phyloP scores from a whole-genome alignment of 768 basidiomycete species.

The Lentinula edodes region DNA sequence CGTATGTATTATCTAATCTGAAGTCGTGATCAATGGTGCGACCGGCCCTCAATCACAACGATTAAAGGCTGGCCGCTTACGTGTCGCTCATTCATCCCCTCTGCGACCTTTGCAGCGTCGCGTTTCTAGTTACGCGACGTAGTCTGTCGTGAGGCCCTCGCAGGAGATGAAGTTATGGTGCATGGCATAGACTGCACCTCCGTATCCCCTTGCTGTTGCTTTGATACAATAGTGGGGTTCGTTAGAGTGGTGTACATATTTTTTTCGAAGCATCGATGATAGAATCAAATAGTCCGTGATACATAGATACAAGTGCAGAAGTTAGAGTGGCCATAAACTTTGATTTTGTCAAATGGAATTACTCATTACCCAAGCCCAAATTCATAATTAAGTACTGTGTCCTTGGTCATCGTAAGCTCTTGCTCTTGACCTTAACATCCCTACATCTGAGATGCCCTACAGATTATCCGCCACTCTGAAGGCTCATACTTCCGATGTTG shows the following conservation, averaged over 20 bases:
- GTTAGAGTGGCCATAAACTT: not conserved
- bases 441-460: conserved; percentile 48
- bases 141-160: conserved; percentile 55
- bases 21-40: not conserved
- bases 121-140: conserved; percentile 35
- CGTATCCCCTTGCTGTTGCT: conserved; percentile 75
- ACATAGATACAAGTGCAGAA: not conserved
- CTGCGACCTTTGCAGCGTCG: conserved; percentile 32
- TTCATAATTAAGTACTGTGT: too few species aligned
- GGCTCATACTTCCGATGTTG: conserved; percentile 71
- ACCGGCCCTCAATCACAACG: not conserved
- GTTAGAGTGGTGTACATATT: conserved; percentile 82
- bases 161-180: conserved; percentile 89
- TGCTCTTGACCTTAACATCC: conserved; percentile 4
- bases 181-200: conserved; percentile 84
- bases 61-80: not conserved
- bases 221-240: conserved; percentile 60
- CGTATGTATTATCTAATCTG: too few species aligned
- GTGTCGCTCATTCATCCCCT: conserved; percentile 31
- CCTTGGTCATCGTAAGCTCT: conserved; percentile 12
- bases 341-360: conserved; percentile 1
- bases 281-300: not conserved
- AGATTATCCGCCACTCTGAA: conserved; percentile 70
- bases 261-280: not conserved
- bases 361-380: not conserved